Evolutionary conservation across 768 basidiomycete species (phyloP), one percentile per base, ranked within the genome.

Genomic region (Naganishia kalamii): DNA sequence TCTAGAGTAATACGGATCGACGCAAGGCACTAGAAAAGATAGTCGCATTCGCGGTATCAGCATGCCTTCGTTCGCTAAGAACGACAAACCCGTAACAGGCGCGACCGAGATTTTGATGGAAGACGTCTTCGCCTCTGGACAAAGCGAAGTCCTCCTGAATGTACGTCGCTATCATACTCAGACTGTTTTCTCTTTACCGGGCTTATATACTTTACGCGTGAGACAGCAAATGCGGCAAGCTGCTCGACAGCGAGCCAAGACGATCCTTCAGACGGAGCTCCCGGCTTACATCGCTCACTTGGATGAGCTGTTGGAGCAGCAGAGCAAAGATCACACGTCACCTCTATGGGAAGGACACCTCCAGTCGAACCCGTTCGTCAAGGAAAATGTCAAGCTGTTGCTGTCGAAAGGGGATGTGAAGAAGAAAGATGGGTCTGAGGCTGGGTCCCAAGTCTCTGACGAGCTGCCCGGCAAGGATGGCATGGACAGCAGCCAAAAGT

Each of bases 51-150:
- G n/a, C n/a, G n/a, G n/a, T n/a, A n/a, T n/a, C n/a, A n/a, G n/a
- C 43, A 52, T 52, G 51, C 51, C 51, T 52, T 52, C 51, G 19
- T 52, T 52, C 23, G 51, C 51, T 10, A 32, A 52, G 51, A 35
- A 32, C 6, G 8, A 19, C 32, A 37, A 52, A 8, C 4, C 29
- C 30, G 17, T n/a, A n/a, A 4, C 4, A 11, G 13, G 35, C 10
- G 19, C 33, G 6, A n/a, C 19, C 6, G 32, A 52, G 19, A 32
- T 52, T 10, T 35, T n/a, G 32, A 52, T 52, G 51, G 32, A 32
- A 23, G 32, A 52, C 27, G 33, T 35, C 15, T 52, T 52, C 35
- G 29, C 30, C 17, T n/a, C 13, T n/a, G 51, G 51, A 1, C 17
- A 35, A n/a, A 32, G 32, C 1, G 25, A 12, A 25, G 51, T 13